phyloP scores from a whole-genome alignment of 108 stramenopile species.

The Skeletonema potamos region DNA sequence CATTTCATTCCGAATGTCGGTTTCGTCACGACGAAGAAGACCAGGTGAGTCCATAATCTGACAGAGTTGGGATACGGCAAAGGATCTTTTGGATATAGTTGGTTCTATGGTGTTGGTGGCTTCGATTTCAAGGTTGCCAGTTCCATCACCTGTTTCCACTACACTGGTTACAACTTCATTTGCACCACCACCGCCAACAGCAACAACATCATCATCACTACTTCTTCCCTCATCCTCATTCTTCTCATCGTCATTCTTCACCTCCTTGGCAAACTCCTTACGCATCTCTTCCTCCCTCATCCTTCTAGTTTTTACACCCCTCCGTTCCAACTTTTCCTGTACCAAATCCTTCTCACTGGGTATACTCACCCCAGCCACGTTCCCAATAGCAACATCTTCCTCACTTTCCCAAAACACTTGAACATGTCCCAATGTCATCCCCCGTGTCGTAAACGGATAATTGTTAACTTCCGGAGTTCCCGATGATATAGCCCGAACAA shows the following conservation, averaged over 20 bases:
- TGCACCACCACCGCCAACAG: slow-evolving; percentile 13
- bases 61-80: slow-evolving; percentile 52
- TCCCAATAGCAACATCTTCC: slow-evolving; percentile 29
- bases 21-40: slow-evolving; percentile 74
- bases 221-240: neutral
- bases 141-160: slow-evolving; percentile 20
- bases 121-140: neutral
- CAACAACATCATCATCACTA: neutral
- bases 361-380: slow-evolving; percentile 39
- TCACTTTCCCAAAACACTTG: slow-evolving; percentile 84
- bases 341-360: slow-evolving; percentile 29
- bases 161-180: slow-evolving; percentile 43
- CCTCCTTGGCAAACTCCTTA: slow-evolving; percentile 8
- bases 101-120: slow-evolving; percentile 51
- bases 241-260: neutral
- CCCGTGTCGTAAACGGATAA: slow-evolving; percentile 97
- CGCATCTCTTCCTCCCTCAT: slow-evolving; percentile 11
- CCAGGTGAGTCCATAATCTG: slow-evolving; percentile 97
- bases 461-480: slow-evolving; percentile 96
- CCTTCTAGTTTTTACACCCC: slow-evolving; percentile 21
- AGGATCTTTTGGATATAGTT: slow-evolving; percentile 8
- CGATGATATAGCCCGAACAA: slow-evolving; percentile 87
- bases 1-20: slow-evolving; percentile 91
- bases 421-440: slow-evolving; percentile 96
- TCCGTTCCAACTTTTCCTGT: slow-evolving; percentile 20